Base-by-base conservation (phyloP, 768 basidiomycete genomes). In the Cystobasidium tubakii region DNA sequence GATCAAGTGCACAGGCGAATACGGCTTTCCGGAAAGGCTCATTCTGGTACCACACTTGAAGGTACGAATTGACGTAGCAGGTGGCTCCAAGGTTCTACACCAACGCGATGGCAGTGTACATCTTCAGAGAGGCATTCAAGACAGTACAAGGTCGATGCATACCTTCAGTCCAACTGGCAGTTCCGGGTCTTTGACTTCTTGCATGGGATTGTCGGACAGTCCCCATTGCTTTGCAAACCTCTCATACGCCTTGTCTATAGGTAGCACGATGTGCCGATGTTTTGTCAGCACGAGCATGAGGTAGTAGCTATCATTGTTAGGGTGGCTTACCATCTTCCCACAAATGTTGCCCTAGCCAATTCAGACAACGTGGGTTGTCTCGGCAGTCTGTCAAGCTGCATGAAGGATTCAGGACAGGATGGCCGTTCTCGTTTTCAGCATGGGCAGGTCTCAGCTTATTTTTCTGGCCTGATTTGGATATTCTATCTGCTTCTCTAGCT, bases 31-130 rank as follows among this genome's bases (percentile, higher is more conserved):
- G 86, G 81, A 98, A 95, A 0, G 86, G 84, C 21, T 88, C 78
- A 79, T 94, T 89, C 76, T 92, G 88, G 81, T 87, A 96, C 95
- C 95, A 97, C 15, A 89, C 91, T 83, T 98, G 94, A 55, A 98
- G 84, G 75, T 90, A 96, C 23, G 92, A 92, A 81, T 96, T 96
- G 74, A 91, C 93, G 77, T 97, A 98, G 80, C 95, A 98, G 1
- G 95, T 97, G 21, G 94, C 94, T 2, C 95, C 95, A 23, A 98
- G 86, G 80, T 98, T 97, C 92, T 93, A 78, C 27, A 55, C 17
- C 3, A 17, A 36, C 3, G 21, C 21, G 31, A 57, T 4, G 21
- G 44, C 12, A 44, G 21, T 1, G 15, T 66, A 15, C 7, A 39
- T 4, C 57, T 15, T 34, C 13, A 15, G 4, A 29, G 9, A 34